Percentiles rank a stretch among this genome's conserved stretches.
Evolutionary conservation across 1,139 yeast genomes (phyloP).

Genomic region (Magnusiomyces fungicola): DNA sequence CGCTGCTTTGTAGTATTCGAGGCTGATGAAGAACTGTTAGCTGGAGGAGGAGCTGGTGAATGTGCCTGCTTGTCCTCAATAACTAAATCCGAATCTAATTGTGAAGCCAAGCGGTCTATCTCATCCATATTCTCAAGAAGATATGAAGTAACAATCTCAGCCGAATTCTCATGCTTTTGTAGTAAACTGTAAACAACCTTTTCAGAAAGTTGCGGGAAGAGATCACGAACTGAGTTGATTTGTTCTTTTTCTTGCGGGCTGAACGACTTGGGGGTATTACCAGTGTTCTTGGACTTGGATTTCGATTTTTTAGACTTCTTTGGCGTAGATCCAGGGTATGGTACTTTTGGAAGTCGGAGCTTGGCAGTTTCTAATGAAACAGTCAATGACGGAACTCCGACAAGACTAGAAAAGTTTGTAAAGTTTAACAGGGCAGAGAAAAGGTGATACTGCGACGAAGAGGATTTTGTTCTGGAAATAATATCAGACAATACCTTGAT

Average conservation of each 20-base stretch:
- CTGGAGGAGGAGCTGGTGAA: background rate
- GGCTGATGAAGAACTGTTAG: background rate
- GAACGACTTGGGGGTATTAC: background rate
- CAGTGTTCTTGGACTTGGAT: slow-evolving; percentile 2
- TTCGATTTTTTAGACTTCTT: background rate
- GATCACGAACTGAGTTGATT: slow-evolving; percentile 20
- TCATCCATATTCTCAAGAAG: slow-evolving; percentile 55
- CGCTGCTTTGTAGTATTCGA: slow-evolving; percentile 11
- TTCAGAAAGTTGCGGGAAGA: slow-evolving; percentile 27
- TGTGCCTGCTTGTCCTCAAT: no score
- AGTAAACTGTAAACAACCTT: slow-evolving; percentile 31
- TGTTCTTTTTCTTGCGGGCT: background rate
- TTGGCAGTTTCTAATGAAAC: slow-evolving; percentile 19
- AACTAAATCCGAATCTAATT: slow-evolving; percentile 8
- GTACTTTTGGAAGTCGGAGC: slow-evolving; percentile 15
- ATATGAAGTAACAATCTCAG: slow-evolving; percentile 52
- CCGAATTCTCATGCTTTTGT: slow-evolving; percentile 41
- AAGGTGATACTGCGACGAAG: slow-evolving; percentile 11
- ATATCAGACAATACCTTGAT: slow-evolving; percentile 9
- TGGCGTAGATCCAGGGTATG: slow-evolving; percentile 3
- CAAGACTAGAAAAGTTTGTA: slow-evolving; percentile 10
- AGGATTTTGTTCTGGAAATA: slow-evolving; percentile 11
- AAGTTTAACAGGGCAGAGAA: slow-evolving; percentile 13
- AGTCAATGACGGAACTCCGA: slow-evolving; percentile 15
- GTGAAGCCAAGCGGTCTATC: slow-evolving; percentile 21